Conservation (phyloP, 1,139 yeast genomes). For the Kluyveromyces marxianus region DNA sequence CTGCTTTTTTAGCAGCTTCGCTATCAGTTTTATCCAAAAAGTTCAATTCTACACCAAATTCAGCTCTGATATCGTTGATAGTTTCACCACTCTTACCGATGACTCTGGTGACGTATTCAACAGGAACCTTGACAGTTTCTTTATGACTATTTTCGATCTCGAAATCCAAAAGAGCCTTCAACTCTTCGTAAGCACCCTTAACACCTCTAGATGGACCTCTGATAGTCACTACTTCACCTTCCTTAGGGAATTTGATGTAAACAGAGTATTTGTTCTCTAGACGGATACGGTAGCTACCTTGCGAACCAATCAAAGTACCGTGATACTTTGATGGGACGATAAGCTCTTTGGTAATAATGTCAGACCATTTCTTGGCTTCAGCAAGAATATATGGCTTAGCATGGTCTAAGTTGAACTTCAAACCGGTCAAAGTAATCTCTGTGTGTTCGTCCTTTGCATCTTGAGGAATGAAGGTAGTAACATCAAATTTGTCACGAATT, state of each 20-base stretch:
- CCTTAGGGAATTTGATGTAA: conserved; percentile 64
- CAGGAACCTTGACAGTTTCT: conserved; percentile 57
- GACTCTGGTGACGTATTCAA: conserved; percentile 67
- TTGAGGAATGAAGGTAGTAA: conserved; percentile 59
- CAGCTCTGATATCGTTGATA: conserved; percentile 76
- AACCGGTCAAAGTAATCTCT: conserved; percentile 60
- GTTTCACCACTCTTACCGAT: conserved; percentile 87
- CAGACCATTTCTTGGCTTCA: conserved; percentile 72
- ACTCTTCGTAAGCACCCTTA: conserved; percentile 76
- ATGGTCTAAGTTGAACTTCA: conserved; percentile 70
- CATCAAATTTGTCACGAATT: conserved; percentile 71
- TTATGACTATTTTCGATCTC: conserved; percentile 82
- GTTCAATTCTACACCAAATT: conserved; percentile 68
- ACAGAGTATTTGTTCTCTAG: conserved; percentile 87
- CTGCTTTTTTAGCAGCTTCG: conserved; percentile 35
- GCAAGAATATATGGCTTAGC: conserved; percentile 54
- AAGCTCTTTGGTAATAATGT: conserved; percentile 60
- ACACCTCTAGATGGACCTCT: conserved; percentile 93
- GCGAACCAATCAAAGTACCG: conserved; percentile 76
- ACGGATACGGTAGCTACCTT: conserved; percentile 75
- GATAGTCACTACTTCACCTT: conserved; percentile 61
- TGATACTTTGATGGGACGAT: conserved; percentile 73
- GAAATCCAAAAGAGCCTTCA: conserved; percentile 73
- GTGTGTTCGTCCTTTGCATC: conserved; percentile 40
- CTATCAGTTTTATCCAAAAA: conserved; percentile 44